Percentiles rank a stretch among this genome's conserved stretches.
Conservation (phyloP, 306 rosid genomes). For the Fagus sylvatica region DNA sequence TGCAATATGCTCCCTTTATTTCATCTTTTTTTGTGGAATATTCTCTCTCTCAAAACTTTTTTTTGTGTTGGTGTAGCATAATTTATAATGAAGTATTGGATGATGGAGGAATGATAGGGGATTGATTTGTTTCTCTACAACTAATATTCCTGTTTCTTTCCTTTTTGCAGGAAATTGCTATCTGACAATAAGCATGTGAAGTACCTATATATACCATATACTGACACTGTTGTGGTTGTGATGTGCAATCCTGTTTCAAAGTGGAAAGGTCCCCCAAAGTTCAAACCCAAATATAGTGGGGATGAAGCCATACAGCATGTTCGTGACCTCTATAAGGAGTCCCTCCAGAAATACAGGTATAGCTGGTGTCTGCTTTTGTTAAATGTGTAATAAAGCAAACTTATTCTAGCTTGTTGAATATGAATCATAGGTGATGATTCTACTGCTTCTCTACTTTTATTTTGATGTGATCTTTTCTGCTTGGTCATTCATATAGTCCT, state of each 20-base stretch:
- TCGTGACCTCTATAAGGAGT: constrained; percentile 70
- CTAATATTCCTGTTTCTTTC: background rate
- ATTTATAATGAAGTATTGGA: background rate
- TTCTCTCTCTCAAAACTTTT: background rate
- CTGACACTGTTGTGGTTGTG: constrained; percentile 80
- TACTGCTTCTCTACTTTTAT: background rate
- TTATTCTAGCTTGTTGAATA: constrained; percentile 23
- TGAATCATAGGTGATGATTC: constrained; percentile 10
- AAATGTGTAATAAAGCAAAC: constrained; percentile 12
- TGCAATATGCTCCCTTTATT: background rate
- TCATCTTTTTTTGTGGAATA: background rate
- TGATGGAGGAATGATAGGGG: background rate
- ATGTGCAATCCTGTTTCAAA: constrained; percentile 91
- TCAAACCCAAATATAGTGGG: constrained; percentile 68
- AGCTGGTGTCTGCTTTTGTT: constrained; percentile 16
- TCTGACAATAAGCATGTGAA: constrained; percentile 91
- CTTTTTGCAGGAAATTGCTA: constrained; percentile 58
- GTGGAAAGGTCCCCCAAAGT: constrained; percentile 88
- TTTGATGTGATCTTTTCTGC: constrained; percentile 2
- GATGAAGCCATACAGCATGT: constrained; percentile 86
- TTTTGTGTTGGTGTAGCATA: background rate
- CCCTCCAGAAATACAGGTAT: constrained; percentile 71
- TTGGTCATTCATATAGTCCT: background rate
- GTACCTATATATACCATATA: constrained; percentile 83
- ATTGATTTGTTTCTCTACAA: background rate